These are phyloP conservation scores for Microsporum audouinii DNA, from an alignment of 2,329 filamentous ascomycete species.

Conservation along the genomic window DNA sequence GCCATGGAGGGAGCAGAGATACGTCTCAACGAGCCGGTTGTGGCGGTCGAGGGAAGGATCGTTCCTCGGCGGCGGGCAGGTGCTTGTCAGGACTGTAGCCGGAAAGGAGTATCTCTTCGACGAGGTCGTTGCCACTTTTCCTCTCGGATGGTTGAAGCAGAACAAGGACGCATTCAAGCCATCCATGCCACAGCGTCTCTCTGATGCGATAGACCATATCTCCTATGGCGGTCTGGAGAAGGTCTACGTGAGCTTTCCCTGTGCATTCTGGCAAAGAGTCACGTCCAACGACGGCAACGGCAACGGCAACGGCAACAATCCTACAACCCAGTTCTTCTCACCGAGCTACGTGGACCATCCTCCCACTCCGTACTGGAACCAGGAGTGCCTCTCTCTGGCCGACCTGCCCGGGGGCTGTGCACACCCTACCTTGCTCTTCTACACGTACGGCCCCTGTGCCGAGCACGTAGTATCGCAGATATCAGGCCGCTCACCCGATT, in stretches of 20 bases:
- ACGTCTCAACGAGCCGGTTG: slow-evolving; percentile 36
- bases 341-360: slow-evolving; percentile 54
- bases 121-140: slow-evolving; percentile 42
- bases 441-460: slow-evolving; percentile 36
- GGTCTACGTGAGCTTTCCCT: slow-evolving; percentile 56
- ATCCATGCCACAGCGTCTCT: slow-evolving; percentile 32
- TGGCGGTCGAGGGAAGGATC: slow-evolving; percentile 24
- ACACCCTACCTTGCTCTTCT: slow-evolving; percentile 80
- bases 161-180: slow-evolving; percentile 38
- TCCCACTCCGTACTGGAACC: slow-evolving; percentile 57
- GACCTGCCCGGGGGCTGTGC: slow-evolving; percentile 47
- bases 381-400: slow-evolving; percentile 66
- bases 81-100: slow-evolving; percentile 33
- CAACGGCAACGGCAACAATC: slow-evolving; percentile 9
- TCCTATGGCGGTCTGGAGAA: slow-evolving; percentile 39
- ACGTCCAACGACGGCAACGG: not conserved
- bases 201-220: slow-evolving; percentile 37
- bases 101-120: slow-evolving; percentile 35
- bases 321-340: slow-evolving; percentile 63
- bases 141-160: slow-evolving; percentile 44
- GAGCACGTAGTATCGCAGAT: slow-evolving; percentile 30
- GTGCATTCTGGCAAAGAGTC: slow-evolving; percentile 56
- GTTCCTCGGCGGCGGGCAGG: slow-evolving; percentile 26
- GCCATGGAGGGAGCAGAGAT: slow-evolving; percentile 41
- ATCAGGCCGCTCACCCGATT: slow-evolving; percentile 23